phyloP scores from a whole-genome alignment of 257 asterid species.

The Capsicum pubescens region DNA sequence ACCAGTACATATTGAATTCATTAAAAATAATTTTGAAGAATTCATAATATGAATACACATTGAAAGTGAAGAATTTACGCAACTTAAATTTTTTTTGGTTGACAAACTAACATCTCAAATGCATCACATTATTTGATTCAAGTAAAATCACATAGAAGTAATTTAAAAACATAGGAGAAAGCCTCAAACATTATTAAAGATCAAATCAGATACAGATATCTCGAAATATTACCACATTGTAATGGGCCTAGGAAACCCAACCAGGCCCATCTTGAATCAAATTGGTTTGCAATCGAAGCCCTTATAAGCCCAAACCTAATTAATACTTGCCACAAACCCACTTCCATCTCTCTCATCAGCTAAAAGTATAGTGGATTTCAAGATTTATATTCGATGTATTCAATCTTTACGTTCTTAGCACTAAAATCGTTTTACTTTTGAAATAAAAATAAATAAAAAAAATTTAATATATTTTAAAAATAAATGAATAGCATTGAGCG shows the following conservation, averaged over 20 bases:
- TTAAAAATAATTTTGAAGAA: too few relatives aligned
- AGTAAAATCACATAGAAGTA: too few relatives aligned
- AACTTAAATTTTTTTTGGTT: too few relatives aligned
- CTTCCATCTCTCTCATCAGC: background rate
- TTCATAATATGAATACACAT: too few relatives aligned
- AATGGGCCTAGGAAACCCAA: slow-evolving; percentile 4
- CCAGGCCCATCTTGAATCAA: too few relatives aligned
- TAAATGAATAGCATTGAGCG: background rate
- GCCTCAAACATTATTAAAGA: background rate
- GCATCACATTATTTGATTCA: too few relatives aligned
- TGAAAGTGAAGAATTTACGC: too few relatives aligned
- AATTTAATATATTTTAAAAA: background rate
- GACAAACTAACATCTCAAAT: too few relatives aligned
- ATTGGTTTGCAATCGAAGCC: background rate
- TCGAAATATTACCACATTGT: background rate
- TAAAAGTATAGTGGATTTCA: background rate
- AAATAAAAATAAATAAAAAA: background rate
- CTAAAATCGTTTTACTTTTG: background rate
- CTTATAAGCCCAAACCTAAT: too few relatives aligned
- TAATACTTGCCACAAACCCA: background rate
- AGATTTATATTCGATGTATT: background rate
- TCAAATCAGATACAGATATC: background rate
- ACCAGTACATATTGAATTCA: too few relatives aligned
- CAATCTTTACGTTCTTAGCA: background rate
- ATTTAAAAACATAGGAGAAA: background rate